Conservation (phyloP, 495 filamentous ascomycete genomes). For the Aspergillus kassunensis region DNA sequence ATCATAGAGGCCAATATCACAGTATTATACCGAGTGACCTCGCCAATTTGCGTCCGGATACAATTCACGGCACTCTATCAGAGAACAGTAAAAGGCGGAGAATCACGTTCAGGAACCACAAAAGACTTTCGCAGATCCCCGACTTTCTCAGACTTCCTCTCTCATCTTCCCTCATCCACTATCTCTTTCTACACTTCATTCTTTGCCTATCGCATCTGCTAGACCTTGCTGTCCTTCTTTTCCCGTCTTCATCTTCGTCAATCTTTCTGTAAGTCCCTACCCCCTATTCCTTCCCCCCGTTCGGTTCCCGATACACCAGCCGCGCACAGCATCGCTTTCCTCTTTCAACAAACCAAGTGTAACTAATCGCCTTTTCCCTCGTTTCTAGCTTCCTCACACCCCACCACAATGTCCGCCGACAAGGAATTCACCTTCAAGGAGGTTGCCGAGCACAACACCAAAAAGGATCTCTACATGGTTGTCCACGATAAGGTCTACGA, state of each 20-base stretch:
- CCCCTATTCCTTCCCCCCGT: not conserved
- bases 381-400: constrained; percentile 4
- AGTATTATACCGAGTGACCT: not conserved
- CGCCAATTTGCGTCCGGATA: constrained; percentile 15
- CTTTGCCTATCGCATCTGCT: constrained; percentile 7
- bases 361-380: constrained; percentile 10
- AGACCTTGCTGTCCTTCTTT: constrained; percentile 4
- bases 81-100: constrained; percentile 4
- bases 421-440: constrained; percentile 81
- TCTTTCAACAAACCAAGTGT: not conserved
- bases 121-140: not conserved
- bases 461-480: constrained; percentile 92
- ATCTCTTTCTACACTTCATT: constrained; percentile 9
- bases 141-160: constrained; percentile 4
- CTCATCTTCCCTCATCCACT: constrained; percentile 15
- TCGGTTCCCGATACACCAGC: not conserved
- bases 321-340: not conserved
- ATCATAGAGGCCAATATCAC: not conserved
- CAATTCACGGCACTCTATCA: constrained; percentile 23
- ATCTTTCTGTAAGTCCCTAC: not conserved
- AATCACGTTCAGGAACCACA: constrained; percentile 5
- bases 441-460: constrained; percentile 80
- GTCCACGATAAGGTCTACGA: constrained; percentile 98
- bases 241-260: not conserved
- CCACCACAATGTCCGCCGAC: constrained; percentile 55